Conservation (phyloP, 2,329 filamentous ascomycete species). For the Stemphylium beticola region DNA sequence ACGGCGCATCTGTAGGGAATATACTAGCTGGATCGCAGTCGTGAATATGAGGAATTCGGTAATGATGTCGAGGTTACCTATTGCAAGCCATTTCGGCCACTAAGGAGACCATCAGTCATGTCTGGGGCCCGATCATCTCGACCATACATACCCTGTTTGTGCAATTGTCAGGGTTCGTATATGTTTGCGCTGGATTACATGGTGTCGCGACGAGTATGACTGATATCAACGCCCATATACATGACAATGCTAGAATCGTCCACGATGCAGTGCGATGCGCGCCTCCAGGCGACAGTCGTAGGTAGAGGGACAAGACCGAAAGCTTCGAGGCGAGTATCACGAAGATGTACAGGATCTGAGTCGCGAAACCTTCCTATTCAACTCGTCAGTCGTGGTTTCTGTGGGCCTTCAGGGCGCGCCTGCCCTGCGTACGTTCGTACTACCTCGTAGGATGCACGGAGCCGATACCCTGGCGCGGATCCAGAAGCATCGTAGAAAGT, state of each 20-base stretch:
- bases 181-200: conserved; percentile 33
- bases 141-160: conserved; percentile 28
- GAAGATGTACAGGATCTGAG: conserved; percentile 40
- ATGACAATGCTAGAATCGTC: conserved; percentile 24
- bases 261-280: conserved; percentile 29
- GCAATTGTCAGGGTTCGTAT: conserved; percentile 21
- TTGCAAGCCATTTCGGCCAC: conserved; percentile 40
- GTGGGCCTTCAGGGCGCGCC: neutral
- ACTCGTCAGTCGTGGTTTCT: conserved; percentile 18
- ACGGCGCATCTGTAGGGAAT: conserved; percentile 36
- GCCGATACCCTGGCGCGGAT: conserved; percentile 18
- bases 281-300: conserved; percentile 34
- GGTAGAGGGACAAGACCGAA: conserved; percentile 37
- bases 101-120: conserved; percentile 5
- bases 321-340: conserved; percentile 38
- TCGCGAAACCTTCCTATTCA: conserved; percentile 36
- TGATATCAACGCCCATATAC: conserved; percentile 30
- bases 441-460: conserved; percentile 9
- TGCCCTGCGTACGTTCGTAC: conserved; percentile 2
- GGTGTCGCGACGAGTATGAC: conserved; percentile 34
- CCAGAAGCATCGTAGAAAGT: neutral
- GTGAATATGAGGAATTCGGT: conserved; percentile 38
- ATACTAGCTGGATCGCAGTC: conserved; percentile 34
- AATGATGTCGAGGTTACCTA: conserved; percentile 35
- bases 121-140: neutral